phyloP scores from a whole-genome alignment of 441 rosid genomes.

The Melastoma candidum region DNA sequence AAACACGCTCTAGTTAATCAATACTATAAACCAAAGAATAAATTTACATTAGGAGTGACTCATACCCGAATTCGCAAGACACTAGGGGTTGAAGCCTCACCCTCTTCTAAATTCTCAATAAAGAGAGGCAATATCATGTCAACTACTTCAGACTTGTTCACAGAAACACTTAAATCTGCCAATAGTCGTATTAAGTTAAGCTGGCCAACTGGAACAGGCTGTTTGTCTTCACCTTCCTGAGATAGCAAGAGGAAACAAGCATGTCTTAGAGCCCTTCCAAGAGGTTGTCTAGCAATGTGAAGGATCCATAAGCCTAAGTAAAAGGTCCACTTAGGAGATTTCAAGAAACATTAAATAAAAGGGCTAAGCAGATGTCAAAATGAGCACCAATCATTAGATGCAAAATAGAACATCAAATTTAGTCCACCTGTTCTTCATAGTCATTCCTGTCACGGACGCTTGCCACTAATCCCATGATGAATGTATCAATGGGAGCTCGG shows the following conservation, averaged over 20 bases:
- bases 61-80: constrained; percentile 82
- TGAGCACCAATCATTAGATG: too few relatives aligned
- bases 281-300: too few relatives aligned
- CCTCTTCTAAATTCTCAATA: constrained; percentile 97
- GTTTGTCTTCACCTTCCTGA: constrained; percentile 85
- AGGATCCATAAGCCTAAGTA: too few relatives aligned
- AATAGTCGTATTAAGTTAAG: constrained; percentile 80
- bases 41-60: constrained; percentile 24
- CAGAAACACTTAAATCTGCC: constrained; percentile 87
- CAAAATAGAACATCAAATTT: constrained; percentile 3
- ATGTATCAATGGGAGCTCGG: constrained; percentile 94
- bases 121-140: constrained; percentile 97
- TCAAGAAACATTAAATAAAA: too few relatives aligned
- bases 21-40: constrained; percentile 18
- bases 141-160: constrained; percentile 83
- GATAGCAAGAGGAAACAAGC: constrained; percentile 6
- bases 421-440: constrained; percentile 75
- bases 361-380: too few relatives aligned
- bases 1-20: background rate
- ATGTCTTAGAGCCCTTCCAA: background rate
- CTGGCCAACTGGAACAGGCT: constrained; percentile 63
- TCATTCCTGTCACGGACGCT: constrained; percentile 90
- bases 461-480: constrained; percentile 81
- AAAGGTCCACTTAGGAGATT: too few relatives aligned
- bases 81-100: constrained; percentile 90